Evolutionary conservation across 768 basidiomycete species (phyloP).

Genomic region (Hypholoma fasciculare): DNA sequence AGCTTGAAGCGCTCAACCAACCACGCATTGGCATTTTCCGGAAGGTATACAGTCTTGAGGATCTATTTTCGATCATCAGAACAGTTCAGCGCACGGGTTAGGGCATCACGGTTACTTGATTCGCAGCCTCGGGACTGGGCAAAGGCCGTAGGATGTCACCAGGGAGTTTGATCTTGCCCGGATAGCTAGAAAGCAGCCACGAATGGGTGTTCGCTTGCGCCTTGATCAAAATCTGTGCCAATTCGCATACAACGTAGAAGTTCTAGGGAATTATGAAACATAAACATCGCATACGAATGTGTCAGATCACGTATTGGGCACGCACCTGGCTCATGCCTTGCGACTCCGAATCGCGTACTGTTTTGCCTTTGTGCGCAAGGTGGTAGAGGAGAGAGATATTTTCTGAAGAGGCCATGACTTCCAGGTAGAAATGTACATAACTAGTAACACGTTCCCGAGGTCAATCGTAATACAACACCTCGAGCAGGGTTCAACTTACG

Average conservation of each 20-base stretch:
- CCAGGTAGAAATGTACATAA: conserved; percentile 88
- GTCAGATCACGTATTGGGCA: background rate
- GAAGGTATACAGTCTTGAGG: conserved; percentile 65
- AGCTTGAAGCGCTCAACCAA: conserved; percentile 47
- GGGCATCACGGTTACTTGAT: conserved; percentile 43
- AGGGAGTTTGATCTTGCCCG: conserved; percentile 79
- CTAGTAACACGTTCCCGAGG: conserved; percentile 34
- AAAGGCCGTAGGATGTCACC: conserved; percentile 78
- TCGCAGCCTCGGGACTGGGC: conserved; percentile 62
- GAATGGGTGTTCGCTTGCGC: conserved; percentile 58
- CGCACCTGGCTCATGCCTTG: conserved; percentile 69
- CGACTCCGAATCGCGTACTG: conserved; percentile 77
- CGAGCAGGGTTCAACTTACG: conserved; percentile 46
- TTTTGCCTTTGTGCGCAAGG: conserved; percentile 81
- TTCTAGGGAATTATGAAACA: conserved; percentile 49
- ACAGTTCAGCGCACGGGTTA: background rate
- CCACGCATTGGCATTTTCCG: conserved; percentile 59
- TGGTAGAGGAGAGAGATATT: conserved; percentile 84
- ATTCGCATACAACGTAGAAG: conserved; percentile 83
- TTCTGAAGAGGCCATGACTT: conserved; percentile 72
- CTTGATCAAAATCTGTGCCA: conserved; percentile 87
- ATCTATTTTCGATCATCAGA: conserved; percentile 42
- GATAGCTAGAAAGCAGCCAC: conserved; percentile 81
- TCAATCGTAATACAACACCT: background rate
- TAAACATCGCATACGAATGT: too few relatives aligned